Percentiles rank a stretch among this genome's conserved stretches.
Evolutionary conservation across 148 eudicot genomes (phyloP).

Genomic region (Persicaria maculosa): DNA sequence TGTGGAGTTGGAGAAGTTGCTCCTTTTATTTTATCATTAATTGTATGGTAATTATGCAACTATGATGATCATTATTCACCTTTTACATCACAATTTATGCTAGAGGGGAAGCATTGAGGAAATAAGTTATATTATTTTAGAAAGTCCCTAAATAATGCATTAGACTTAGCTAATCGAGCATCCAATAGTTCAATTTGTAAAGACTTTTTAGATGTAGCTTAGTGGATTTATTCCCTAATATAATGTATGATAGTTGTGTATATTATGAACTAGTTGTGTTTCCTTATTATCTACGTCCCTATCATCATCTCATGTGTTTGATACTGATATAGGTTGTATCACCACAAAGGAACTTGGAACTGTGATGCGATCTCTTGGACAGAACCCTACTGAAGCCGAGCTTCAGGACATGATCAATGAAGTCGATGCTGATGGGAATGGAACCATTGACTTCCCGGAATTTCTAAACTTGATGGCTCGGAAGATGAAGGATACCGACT

Average conservation of each 20-base stretch:
- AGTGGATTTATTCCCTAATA: too few relatives aligned
- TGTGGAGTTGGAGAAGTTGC: too few relatives aligned
- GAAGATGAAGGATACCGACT: slow-evolving; percentile 39
- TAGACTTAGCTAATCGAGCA: too few relatives aligned
- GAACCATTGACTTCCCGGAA: slow-evolving; percentile 32
- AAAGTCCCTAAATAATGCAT: too few relatives aligned
- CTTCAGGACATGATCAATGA: slow-evolving; percentile 42
- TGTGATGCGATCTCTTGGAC: slow-evolving; percentile 41
- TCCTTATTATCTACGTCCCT: too few relatives aligned
- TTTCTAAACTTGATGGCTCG: slow-evolving; percentile 39
- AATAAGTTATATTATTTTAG: too few relatives aligned
- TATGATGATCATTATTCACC: neutral
- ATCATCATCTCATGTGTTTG: neutral
- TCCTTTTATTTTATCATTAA: neutral
- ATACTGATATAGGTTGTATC: slow-evolving; percentile 23
- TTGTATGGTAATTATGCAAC: neutral
- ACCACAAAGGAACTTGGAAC: slow-evolving; percentile 45
- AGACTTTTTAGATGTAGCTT: too few relatives aligned
- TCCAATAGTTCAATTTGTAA: too few relatives aligned
- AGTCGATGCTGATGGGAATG: slow-evolving; percentile 39
- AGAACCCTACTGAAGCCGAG: slow-evolving; percentile 42
- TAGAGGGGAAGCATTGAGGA: too few relatives aligned
- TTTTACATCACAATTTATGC: too few relatives aligned
- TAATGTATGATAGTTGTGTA: too few relatives aligned
- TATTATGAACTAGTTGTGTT: too few relatives aligned